Evolutionary conservation across 495 filamentous ascomycete species (phyloP).

Genomic region (Amniculicola lignicola): DNA sequence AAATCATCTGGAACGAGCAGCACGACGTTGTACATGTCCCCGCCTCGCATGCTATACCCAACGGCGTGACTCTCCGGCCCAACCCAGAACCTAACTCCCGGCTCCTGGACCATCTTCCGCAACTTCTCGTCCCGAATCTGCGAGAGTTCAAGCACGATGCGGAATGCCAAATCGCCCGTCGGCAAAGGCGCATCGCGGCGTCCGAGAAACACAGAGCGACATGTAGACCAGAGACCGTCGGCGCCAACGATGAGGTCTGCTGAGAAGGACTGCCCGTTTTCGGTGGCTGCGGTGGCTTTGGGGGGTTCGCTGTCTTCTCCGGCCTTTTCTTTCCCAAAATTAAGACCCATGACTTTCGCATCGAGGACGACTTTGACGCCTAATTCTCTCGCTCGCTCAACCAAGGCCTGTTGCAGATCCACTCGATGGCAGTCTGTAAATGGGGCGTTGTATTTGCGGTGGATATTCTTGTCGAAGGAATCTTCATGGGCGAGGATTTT

Average conservation of each 20-base stretch:
- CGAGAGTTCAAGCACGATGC: conserved; percentile 56
- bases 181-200: conserved; percentile 40
- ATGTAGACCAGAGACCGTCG: conserved; percentile 42
- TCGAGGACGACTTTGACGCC: conserved; percentile 30
- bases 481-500: conserved; percentile 34
- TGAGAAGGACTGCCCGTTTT: conserved; percentile 19
- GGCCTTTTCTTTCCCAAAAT: background rate
- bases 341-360: background rate
- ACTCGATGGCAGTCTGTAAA: conserved; percentile 41
- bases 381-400: conserved; percentile 32
- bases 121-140: conserved; percentile 54
- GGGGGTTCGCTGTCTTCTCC: background rate
- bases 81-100: conserved; percentile 68
- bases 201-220: conserved; percentile 33
- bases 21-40: conserved; percentile 65
- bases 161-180: conserved; percentile 68
- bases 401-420: conserved; percentile 37
- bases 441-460: conserved; percentile 35
- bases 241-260: conserved; percentile 39
- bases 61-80: conserved; percentile 64
- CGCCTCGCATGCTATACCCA: conserved; percentile 60
- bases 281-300: background rate
- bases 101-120: conserved; percentile 47
- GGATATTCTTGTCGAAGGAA: conserved; percentile 28
- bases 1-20: conserved; percentile 67